Base-by-base conservation (phyloP, 2,329 filamentous ascomycete genomes). In the Trichoderma brevicompactum region DNA sequence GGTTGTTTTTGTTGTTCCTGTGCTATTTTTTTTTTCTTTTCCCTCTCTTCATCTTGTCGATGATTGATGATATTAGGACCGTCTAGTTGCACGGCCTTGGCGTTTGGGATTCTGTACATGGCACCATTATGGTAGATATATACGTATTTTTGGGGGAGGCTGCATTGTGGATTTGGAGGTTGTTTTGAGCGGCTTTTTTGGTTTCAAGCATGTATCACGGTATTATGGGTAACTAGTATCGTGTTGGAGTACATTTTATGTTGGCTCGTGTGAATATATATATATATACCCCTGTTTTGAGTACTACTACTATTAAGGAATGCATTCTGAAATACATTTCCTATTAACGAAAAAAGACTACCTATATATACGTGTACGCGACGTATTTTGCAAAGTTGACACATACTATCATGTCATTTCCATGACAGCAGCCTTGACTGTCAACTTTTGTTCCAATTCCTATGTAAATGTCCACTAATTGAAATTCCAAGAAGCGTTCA, bases 201-300 rank as follows among this genome's bases (percentile, higher is more conserved):
- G 8, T 40, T 36, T n/a, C 38, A 28, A 28, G 23, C 60, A 38
- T 19, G 36, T 28, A 54, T 46, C 60, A 54, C 28, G 17, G 17
- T n/a, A 62, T 44, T 23, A 12, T 40, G 46, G 32, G 1, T 28
- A 2, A 23, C 17, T 12, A 40, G 38, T 40, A 54, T 53, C 15
- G 1, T 54, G 7, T 17, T 53, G 5, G 40, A 44, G 60, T 46
- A 63, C 32, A 15, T 38, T 40, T 54, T 28, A 17, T 19, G 40
- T 28, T 53, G 15, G 40, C 34, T 46, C 13, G 32, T 46, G 50
- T 19, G 44, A 40, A 38, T 54, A 46, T 46, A 60, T 49, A 46
- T 40, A 62, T 53, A 6, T 53, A 46, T 63, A 63, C 60, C 60
- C 60, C 28, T 38, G 13, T 40, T 46, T 46, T 34, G 6, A 38